phyloP scores from a whole-genome alignment of 2,329 filamentous ascomycete genomes.

The Cadophora sp. region DNA sequence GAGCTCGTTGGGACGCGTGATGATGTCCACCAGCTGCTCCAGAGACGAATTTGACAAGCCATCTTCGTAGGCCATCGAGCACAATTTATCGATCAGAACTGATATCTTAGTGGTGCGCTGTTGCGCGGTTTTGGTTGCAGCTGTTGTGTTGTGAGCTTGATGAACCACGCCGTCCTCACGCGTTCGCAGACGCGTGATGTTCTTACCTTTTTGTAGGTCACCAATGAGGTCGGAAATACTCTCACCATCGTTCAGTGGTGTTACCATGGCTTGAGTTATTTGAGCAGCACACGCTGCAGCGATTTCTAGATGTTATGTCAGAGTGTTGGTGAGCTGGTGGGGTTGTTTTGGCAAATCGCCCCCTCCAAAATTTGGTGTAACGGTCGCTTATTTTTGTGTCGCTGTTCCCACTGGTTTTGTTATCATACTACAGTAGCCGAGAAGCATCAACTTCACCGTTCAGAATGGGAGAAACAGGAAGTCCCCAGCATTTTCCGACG shows the following conservation, averaged over 20 bases:
- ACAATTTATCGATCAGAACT: conserved; percentile 66
- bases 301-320: background rate
- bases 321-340: background rate
- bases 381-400: conserved; percentile 1
- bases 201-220: conserved; percentile 40
- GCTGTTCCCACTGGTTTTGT: background rate
- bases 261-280: conserved; percentile 21
- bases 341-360: conserved; percentile 1
- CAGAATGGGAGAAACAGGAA: background rate
- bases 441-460: background rate
- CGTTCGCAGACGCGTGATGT: conserved; percentile 33
- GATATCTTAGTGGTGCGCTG: conserved; percentile 68
- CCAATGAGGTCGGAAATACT: conserved; percentile 34
- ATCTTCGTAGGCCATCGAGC: conserved; percentile 67
- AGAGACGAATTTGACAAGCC: conserved; percentile 70
- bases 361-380: background rate
- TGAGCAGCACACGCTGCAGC: background rate
- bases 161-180: conserved; percentile 23
- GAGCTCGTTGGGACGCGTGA: conserved; percentile 70
- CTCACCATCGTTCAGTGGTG: conserved; percentile 20
- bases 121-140: conserved; percentile 68
- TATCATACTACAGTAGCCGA: background rate
- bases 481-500: background rate
- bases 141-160: conserved; percentile 46
- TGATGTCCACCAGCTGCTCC: conserved; percentile 67